A percentile compares a stretch with the other conserved stretches of the same genome.
These are phyloP conservation scores for Chaetomidium leptoderma DNA, from an alignment of 495 filamentous ascomycete genomes.

Conservation along the genomic window DNA sequence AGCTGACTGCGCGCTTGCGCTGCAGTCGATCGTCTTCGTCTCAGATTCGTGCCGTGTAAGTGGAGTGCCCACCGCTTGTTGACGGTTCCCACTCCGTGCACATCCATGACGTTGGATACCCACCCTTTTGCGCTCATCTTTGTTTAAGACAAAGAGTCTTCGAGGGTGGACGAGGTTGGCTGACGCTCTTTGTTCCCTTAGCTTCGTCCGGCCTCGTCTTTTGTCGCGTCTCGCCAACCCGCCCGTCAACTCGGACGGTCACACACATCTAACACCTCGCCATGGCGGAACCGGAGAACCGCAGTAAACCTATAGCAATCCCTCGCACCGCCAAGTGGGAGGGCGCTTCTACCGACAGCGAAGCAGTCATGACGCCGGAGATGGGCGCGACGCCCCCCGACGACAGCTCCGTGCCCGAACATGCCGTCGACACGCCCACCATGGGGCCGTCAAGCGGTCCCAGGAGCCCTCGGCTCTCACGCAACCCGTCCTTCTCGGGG, in stretches of 20 bases:
- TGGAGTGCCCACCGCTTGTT: conserved; percentile 4
- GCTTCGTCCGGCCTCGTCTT: background rate
- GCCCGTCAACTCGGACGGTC: background rate
- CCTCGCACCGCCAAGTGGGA: conserved; percentile 32
- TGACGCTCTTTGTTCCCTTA: background rate
- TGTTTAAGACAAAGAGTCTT: conserved; percentile 1
- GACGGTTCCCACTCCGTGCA: background rate
- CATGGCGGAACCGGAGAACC: conserved; percentile 47
- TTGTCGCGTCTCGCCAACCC: background rate
- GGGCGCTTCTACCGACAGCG: conserved; percentile 41
- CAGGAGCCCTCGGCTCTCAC: conserved; percentile 56
- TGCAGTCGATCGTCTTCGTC: background rate
- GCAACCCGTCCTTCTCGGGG: conserved; percentile 69
- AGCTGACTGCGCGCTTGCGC: background rate
- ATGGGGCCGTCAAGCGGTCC: conserved; percentile 42
- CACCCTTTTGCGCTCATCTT: background rate
- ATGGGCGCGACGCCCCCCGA: conserved; percentile 37
- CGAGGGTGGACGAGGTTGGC: no score
- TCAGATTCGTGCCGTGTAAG: conserved; percentile 5
- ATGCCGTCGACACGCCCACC: conserved; percentile 42
- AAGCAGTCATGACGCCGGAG: conserved; percentile 41
- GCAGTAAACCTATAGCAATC: conserved; percentile 31
- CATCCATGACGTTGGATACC: conserved; percentile 10
- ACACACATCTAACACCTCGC: background rate
- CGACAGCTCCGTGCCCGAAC: conserved; percentile 38